These are phyloP conservation scores for Tirmania nivea DNA, from an alignment of 495 filamentous ascomycete species.

Conservation along the genomic window DNA sequence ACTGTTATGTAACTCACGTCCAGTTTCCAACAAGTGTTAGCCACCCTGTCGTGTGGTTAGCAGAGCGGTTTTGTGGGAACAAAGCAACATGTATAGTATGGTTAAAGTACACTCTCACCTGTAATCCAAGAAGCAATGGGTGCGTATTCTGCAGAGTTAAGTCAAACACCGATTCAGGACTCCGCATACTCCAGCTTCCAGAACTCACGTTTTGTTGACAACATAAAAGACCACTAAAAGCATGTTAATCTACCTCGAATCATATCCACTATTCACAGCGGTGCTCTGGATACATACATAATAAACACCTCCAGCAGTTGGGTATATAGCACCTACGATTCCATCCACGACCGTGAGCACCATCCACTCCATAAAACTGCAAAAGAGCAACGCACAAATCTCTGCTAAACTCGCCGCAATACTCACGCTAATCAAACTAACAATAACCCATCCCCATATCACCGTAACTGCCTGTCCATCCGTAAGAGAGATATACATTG, in stretches of 20 bases:
- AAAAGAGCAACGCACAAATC: slow-evolving; percentile 18
- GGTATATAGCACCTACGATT: slow-evolving; percentile 20
- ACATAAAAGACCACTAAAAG: slow-evolving; percentile 24
- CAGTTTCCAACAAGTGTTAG: slow-evolving; percentile 31
- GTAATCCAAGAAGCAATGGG: slow-evolving; percentile 28
- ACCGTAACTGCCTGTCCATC: slow-evolving; percentile 38
- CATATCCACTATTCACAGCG: not conserved
- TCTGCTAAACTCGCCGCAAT: slow-evolving; percentile 27
- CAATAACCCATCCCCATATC: slow-evolving; percentile 27
- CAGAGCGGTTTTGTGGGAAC: not conserved
- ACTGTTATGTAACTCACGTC: slow-evolving; percentile 13
- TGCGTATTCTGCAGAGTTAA: slow-evolving; percentile 19
- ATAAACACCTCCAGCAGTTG: slow-evolving; percentile 29
- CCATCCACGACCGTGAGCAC: not conserved
- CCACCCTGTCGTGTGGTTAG: slow-evolving; percentile 19
- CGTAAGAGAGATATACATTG: slow-evolving; percentile 40
- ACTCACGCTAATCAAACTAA: slow-evolving; percentile 23
- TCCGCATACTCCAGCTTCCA: not conserved
- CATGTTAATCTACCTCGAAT: not conserved
- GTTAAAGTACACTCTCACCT: not conserved
- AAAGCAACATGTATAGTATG: not conserved
- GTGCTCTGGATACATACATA: slow-evolving; percentile 15
- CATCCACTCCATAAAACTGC: not conserved
- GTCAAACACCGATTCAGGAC: not conserved
- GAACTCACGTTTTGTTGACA: slow-evolving; percentile 18